phyloP scores from a whole-genome alignment of 2,329 filamentous ascomycete genomes.

The Aspergillus costaricaensis region DNA sequence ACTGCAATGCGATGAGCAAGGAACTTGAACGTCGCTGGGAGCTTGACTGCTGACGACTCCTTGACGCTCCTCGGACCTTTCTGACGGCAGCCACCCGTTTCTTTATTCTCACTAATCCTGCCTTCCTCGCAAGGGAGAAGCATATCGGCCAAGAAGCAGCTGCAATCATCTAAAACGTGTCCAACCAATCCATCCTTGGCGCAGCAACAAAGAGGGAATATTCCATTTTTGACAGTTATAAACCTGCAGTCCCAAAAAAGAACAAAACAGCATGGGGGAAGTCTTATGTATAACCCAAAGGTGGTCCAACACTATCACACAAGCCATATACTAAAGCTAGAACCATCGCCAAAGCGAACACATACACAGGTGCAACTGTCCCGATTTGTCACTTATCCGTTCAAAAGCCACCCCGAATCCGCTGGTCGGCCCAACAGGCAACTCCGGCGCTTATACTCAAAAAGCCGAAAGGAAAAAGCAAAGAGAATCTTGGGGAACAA shows the following conservation, averaged over 20 bases:
- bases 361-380: background rate
- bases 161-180: background rate
- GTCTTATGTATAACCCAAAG: background rate
- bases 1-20: background rate
- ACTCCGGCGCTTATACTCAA: background rate
- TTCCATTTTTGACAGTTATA: slow-evolving; percentile 1
- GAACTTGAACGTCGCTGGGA: background rate
- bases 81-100: background rate
- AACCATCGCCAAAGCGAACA: background rate
- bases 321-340: background rate
- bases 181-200: background rate
- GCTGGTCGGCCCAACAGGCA: background rate
- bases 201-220: background rate
- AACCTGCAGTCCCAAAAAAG: background rate
- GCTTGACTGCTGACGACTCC: background rate
- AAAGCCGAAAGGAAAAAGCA: background rate
- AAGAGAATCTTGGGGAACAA: background rate
- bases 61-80: background rate
- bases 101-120: background rate
- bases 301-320: background rate
- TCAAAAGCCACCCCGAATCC: background rate
- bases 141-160: background rate
- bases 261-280: background rate
- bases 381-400: background rate
- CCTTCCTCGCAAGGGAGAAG: background rate